Conservation (phyloP, 2,329 filamentous ascomycete genomes). For the Kalaharituber pfeilii region DNA sequence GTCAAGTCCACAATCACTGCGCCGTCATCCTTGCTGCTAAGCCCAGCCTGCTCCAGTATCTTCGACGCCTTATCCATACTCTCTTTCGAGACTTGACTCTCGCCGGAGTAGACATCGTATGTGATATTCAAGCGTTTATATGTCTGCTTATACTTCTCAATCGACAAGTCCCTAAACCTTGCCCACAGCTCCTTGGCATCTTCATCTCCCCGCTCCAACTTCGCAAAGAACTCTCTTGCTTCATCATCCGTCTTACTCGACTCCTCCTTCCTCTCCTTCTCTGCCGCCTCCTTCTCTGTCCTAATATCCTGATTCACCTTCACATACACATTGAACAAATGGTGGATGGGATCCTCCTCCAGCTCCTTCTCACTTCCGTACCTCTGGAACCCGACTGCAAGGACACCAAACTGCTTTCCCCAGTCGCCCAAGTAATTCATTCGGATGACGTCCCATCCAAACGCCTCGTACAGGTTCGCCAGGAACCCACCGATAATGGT, state of each 20-base stretch:
- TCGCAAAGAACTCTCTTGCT: constrained; percentile 54
- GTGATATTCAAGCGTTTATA: constrained; percentile 54
- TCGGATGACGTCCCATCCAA: constrained; percentile 52
- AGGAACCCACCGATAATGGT: constrained; percentile 62
- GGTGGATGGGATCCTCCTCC: constrained; percentile 57
- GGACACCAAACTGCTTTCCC: constrained; percentile 53
- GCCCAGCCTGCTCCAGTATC: constrained; percentile 44
- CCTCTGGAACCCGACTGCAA: constrained; percentile 56
- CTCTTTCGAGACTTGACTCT: constrained; percentile 52
- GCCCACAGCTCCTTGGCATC: constrained; percentile 45
- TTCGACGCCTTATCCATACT: constrained; percentile 48
- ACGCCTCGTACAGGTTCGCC: constrained; percentile 47
- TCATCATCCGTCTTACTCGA: constrained; percentile 50
- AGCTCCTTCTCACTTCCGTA: constrained; percentile 60
- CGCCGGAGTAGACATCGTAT: constrained; percentile 55
- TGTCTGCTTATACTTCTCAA: constrained; percentile 47
- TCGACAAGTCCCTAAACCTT: constrained; percentile 49
- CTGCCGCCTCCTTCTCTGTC: constrained; percentile 38
- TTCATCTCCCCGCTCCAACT: constrained; percentile 48
- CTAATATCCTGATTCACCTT: constrained; percentile 48
- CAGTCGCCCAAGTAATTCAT: constrained; percentile 68
- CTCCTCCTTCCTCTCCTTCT: constrained; percentile 26
- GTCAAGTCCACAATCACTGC: constrained; percentile 56
- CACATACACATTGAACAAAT: constrained; percentile 68
- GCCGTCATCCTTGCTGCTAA: constrained; percentile 54